Conservation (phyloP, 2,329 filamentous ascomycete species). For the Pezizomycotina sp. region DNA sequence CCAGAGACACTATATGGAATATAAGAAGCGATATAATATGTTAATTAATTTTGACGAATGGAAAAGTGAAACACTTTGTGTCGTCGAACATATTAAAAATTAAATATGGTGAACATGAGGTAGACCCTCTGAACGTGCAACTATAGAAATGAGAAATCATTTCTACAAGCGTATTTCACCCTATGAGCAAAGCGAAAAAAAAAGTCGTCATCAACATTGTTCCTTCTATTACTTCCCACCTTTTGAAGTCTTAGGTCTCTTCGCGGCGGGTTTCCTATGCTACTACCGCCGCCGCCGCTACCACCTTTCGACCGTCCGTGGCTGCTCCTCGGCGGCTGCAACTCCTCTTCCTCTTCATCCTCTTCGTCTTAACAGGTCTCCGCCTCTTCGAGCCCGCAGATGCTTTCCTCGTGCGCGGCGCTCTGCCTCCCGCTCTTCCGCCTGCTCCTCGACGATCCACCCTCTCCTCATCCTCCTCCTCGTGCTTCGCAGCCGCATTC, state of each 20-base stretch:
- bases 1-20: no score
- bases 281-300: no score
- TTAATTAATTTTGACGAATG: no score
- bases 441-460: conserved; percentile 10
- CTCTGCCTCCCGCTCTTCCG: conserved; percentile 4
- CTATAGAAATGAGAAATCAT: conserved; percentile 1
- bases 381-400: conserved; percentile 14
- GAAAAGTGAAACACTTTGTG: not conserved
- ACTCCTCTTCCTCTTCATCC: conserved; percentile 15
- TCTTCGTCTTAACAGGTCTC: conserved; percentile 15
- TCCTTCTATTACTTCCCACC: conserved; percentile 12
- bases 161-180: not conserved
- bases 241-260: conserved; percentile 16
- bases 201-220: conserved; percentile 1
- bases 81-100: not conserved
- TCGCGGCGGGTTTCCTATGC: conserved; percentile 14
- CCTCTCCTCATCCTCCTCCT: conserved; percentile 11
- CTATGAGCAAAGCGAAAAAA: not conserved
- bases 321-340: conserved; percentile 12
- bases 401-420: conserved; percentile 4
- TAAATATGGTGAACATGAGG: not conserved
- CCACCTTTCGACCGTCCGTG: conserved; percentile 6
- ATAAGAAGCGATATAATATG: no score
- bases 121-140: conserved; percentile 1
- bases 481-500: conserved; percentile 11